Base-by-base conservation (phyloP, 1,284 basidiomycete genomes). In the Athelia sp. region DNA sequence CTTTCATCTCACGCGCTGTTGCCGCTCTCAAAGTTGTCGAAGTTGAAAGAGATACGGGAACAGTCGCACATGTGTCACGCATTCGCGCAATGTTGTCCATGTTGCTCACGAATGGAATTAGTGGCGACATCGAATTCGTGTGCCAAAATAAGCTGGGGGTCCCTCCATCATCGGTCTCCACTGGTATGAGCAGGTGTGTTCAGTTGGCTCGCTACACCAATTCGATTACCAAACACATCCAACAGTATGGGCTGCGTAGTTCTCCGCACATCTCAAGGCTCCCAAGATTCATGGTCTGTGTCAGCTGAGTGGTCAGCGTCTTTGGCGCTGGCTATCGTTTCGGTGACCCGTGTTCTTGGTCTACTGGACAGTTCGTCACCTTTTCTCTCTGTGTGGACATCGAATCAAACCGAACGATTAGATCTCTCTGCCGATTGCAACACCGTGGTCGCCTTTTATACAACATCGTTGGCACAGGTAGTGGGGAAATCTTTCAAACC, bases 381-480 rank as follows among this genome's bases (percentile, higher is more conserved):
- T 51, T 38, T 23, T 19, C 22, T 26, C n/a, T 24, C 17, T 46
- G 24, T 43, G 49, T 47, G 21, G 29, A 47, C 8, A 18, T 36
- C 46, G 15, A 50, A 43, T 26, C n/a, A 35, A 43, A 13, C 34
- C 34, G 18, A 21, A 6, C 22, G 40, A 42, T 4, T 57, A 90
- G 91, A 87, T 32, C 71, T 79, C 4, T 76, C 83, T 45, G 77
- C 84, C 43, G 72, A 73, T 34, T 83, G 84, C 3, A 84, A 79
- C 48, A 81, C 85, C 2, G 79, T 90, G 13, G 82, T 87, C 52
- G 76, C 84, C 0, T 94, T 89, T 65, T 94, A 92, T 65, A 75
- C 84, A 0, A 77, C 83, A 0, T 82, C 84, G 1, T 68, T 96
- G 23, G 74, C 78, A 0, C 70, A 78, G 19, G 68, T 70, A 8